These are phyloP conservation scores for Heliocybe sulcata DNA, from an alignment of 1,284 basidiomycete genomes.

Conservation along the genomic window DNA sequence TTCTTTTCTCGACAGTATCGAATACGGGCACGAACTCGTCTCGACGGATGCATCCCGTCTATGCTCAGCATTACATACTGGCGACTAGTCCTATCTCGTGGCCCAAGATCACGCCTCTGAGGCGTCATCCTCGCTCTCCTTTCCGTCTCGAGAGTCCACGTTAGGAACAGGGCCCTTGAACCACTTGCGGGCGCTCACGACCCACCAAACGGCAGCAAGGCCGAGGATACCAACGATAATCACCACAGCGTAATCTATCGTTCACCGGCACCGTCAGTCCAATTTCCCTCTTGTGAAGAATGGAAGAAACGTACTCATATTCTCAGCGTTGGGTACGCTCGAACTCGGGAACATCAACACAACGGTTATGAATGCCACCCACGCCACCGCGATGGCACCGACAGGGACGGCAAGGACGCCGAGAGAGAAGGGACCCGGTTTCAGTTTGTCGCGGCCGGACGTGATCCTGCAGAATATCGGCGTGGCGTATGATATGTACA, in stretches of 20 bases:
- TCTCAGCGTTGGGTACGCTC: slow-evolving; percentile 27
- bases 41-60: too few species aligned
- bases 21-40: too few species aligned
- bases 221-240: slow-evolving; percentile 49
- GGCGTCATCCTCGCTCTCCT: neutral
- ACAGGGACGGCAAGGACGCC: slow-evolving; percentile 46
- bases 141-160: slow-evolving; percentile 16
- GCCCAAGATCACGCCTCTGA: neutral
- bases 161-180: slow-evolving; percentile 54
- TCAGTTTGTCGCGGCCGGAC: slow-evolving; percentile 42
- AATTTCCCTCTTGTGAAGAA: neutral
- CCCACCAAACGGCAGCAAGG: slow-evolving; percentile 50
- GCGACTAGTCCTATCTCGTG: too few species aligned
- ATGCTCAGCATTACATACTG: too few species aligned
- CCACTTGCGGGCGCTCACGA: slow-evolving; percentile 52
- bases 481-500: slow-evolving; percentile 53
- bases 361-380: slow-evolving; percentile 50
- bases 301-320: slow-evolving; percentile 39
- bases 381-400: slow-evolving; percentile 46
- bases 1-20: too few species aligned
- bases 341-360: slow-evolving; percentile 48
- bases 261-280: neutral
- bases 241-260: slow-evolving; percentile 47
- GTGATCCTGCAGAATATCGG: slow-evolving; percentile 60
- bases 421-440: slow-evolving; percentile 47